Evolutionary conservation across 768 basidiomycete genomes (phyloP), one percentile per base, ranked within the genome.

Genomic region (Cubamyces lactineus): DNA sequence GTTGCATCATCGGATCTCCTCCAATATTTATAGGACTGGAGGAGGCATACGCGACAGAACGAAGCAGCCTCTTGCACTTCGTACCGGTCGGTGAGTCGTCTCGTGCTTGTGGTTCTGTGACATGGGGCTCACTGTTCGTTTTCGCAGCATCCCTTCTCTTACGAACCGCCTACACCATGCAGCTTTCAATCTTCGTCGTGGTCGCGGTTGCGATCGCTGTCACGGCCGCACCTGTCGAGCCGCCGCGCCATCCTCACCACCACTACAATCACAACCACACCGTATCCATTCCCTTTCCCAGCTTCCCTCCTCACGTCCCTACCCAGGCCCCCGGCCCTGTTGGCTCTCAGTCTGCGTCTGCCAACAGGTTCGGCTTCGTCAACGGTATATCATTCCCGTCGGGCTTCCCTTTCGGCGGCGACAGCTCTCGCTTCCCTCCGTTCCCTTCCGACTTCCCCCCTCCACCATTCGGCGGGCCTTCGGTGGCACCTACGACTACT

Each of bases 401-500:
- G 11, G 30, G 21, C 30, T 56, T 56, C 23, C 46, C 46, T 7
- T 57, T 48, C 56, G 16, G n/a, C 4, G 16, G 45, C 12, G 19
- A 56, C 45, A 47, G 34, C 34, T 56, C 47, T 7, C 46, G 46
- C 19, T 57, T 57, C 56, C 56, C 56, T 16, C 46, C 56, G 6
- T 57, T 57, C 56, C 56, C 56, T 15, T 49, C 56, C 23, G 23
- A 40, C 23, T 57, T 57, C 47, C 56, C 56, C 8, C 28, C 17
- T 23, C 34, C 51, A 0, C 34, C 26, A 3, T 17, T 41, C 52
- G 40, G 16, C n/a, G 9, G 26, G 3, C 13, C 34, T 34, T 34
- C 34, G 34, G 34, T 3, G 16, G 30, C 41, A n/a, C 13, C 19
- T 26, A 41, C 49, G 34, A 38, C 34, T 12, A 38, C 19, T 5